Conservation (phyloP, 163 green algal genomes). For the Trebouxiophyceae sp. region DNA sequence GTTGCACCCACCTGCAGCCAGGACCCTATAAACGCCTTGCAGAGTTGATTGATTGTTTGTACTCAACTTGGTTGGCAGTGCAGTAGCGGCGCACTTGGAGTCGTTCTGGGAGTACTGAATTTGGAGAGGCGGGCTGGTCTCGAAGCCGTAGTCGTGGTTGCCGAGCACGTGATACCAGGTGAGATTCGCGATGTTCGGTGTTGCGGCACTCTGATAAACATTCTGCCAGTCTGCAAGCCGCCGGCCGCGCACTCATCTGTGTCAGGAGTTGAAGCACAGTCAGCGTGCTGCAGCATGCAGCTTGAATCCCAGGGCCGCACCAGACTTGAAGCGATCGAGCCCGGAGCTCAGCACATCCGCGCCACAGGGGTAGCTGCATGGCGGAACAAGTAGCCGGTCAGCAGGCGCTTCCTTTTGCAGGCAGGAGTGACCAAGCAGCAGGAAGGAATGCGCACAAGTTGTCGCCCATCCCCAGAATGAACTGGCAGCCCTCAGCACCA, state of each 20-base stretch:
- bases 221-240: slow-evolving; percentile 2
- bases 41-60: no score
- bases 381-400: no score
- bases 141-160: slow-evolving; percentile 2
- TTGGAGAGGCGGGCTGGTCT: not conserved
- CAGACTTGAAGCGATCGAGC: not conserved
- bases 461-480: not conserved
- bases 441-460: no score
- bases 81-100: not conserved
- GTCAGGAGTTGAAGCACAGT: no score
- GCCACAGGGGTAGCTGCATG: not conserved
- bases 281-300: no score
- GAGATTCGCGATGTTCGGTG: not conserved
- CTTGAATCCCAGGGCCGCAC: no score
- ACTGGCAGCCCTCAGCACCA: not conserved
- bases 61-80: no score
- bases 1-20: not conserved
- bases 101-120: not conserved
- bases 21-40: not conserved
- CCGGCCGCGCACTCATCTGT: no score
- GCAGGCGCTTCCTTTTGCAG: no score
- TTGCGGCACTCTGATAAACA: not conserved
- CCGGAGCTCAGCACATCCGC: not conserved
- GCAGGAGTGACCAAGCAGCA: no score
- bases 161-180: slow-evolving; percentile 1